Evolutionary conservation across 1,284 basidiomycete species (phyloP).

Genomic region (Rhizoctonia solani): DNA sequence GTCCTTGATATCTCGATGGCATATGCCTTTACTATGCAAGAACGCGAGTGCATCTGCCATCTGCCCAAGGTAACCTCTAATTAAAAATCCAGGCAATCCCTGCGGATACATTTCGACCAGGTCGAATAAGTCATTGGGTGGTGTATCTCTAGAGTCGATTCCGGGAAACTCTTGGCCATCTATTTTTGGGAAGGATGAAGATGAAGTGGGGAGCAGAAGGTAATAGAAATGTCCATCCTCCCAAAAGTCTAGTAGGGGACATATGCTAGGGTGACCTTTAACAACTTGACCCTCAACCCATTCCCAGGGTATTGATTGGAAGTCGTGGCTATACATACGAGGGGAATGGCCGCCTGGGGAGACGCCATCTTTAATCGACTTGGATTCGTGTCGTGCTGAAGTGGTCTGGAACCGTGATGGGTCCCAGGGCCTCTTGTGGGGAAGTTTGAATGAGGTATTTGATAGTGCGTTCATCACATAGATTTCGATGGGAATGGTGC

Average conservation of each 20-base stretch:
- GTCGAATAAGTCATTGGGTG: constrained; percentile 82
- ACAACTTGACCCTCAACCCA: constrained; percentile 73
- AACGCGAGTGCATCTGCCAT: constrained; percentile 91
- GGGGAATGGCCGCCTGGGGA: constrained; percentile 13
- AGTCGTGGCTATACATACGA: constrained; percentile 20
- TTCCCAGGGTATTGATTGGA: constrained; percentile 34
- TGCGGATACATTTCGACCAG: constrained; percentile 88
- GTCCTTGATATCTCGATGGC: constrained; percentile 98
- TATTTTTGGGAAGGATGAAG: constrained; percentile 49
- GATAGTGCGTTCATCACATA: constrained; percentile 94
- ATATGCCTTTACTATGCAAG: constrained; percentile 89
- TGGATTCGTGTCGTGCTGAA: no score
- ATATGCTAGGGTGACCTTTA: constrained; percentile 89
- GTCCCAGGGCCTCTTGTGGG: constrained; percentile 74
- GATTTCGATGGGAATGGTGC: constrained; percentile 98
- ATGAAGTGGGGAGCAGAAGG: constrained; percentile 74
- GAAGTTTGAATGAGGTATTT: constrained; percentile 71
- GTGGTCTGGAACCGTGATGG: constrained; percentile 51
- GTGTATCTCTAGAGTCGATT: constrained; percentile 29
- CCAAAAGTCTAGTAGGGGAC: constrained; percentile 94
- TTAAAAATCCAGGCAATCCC: constrained; percentile 75
- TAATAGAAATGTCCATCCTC: constrained; percentile 98
- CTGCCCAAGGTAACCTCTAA: constrained; percentile 89
- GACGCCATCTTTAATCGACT: constrained; percentile 20
- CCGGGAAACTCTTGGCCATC: constrained; percentile 22